A percentile compares a stretch with the other conserved stretches of the same genome.
These are phyloP conservation scores for Protomyces arabidopsidicola DNA, from an alignment of 1,139 yeast genomes.

Conservation along the genomic window DNA sequence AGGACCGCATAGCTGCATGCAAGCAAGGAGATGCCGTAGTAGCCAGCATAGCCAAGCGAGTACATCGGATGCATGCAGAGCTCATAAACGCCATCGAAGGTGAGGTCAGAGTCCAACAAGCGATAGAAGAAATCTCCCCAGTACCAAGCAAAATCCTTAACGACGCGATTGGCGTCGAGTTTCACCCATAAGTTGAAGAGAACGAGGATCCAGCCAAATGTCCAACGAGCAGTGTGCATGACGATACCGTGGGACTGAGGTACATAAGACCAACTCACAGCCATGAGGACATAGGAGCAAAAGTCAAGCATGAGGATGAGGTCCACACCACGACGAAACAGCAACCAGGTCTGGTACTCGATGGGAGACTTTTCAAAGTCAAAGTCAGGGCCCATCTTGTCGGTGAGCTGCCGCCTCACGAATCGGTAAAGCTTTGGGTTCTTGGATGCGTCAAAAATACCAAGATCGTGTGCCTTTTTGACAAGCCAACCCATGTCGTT, in stretches of 20 bases:
- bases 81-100: slow-evolving; percentile 87
- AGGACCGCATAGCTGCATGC: slow-evolving; percentile 71
- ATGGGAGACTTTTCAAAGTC: slow-evolving; percentile 54
- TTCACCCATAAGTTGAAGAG: slow-evolving; percentile 81
- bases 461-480: slow-evolving; percentile 48
- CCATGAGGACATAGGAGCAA: slow-evolving; percentile 67
- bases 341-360: slow-evolving; percentile 79
- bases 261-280: slow-evolving; percentile 51
- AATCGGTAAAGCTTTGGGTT: slow-evolving; percentile 45
- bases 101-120: slow-evolving; percentile 70
- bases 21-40: slow-evolving; percentile 52
- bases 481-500: slow-evolving; percentile 43
- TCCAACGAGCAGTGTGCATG: slow-evolving; percentile 42
- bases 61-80: slow-evolving; percentile 94
- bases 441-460: slow-evolving; percentile 47
- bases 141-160: slow-evolving; percentile 90
- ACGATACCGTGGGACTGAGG: slow-evolving; percentile 45
- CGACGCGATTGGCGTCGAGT: slow-evolving; percentile 81
- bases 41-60: slow-evolving; percentile 83
- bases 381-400: slow-evolving; percentile 58
- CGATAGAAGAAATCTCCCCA: slow-evolving; percentile 87
- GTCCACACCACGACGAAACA: slow-evolving; percentile 76
- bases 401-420: slow-evolving; percentile 49
- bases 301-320: slow-evolving; percentile 83
- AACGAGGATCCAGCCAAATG: slow-evolving; percentile 49